A percentile compares a stretch with the other conserved stretches of the same genome.
These are phyloP conservation scores for Piper betle DNA, from an alignment of 164 flowering plant genomes.

Conservation along the genomic window DNA sequence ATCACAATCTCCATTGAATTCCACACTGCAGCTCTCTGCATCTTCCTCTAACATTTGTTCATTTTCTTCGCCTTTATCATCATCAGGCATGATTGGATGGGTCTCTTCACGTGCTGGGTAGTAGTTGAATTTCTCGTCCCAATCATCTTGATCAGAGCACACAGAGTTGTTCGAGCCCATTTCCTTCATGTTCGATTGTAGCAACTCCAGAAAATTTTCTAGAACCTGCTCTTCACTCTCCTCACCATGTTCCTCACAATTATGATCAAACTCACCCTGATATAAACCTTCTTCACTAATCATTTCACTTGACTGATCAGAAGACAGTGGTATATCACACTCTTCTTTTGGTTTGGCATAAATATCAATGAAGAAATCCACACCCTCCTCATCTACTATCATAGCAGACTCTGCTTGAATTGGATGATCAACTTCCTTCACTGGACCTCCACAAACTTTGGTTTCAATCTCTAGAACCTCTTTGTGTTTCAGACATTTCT, in stretches of 20 bases:
- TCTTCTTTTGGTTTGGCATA: conserved; percentile 16
- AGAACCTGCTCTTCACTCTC: background rate
- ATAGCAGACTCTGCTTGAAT: background rate
- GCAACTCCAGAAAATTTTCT: background rate
- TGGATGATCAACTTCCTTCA: conserved; percentile 6
- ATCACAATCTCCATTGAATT: background rate
- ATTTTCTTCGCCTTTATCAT: background rate
- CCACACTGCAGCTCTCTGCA: background rate
- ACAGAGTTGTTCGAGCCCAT: background rate
- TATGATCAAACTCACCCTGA: background rate
- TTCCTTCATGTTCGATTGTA: background rate
- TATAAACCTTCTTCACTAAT: conserved; percentile 9
- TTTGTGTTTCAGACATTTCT: conserved; percentile 28
- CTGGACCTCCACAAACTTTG: too few relatives aligned
- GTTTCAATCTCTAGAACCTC: too few relatives aligned
- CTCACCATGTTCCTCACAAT: conserved; percentile 12
- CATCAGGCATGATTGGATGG: background rate
- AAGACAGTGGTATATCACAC: too few relatives aligned
- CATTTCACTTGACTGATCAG: background rate
- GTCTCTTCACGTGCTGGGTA: background rate
- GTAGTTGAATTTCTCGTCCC: background rate
- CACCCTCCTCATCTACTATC: conserved; percentile 4
- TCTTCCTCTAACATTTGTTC: background rate
- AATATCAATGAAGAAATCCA: conserved; percentile 22
- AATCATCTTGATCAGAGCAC: background rate